Evolutionary conservation across 768 basidiomycete species (phyloP).

Genomic region (Exsudoporus frostii): DNA sequence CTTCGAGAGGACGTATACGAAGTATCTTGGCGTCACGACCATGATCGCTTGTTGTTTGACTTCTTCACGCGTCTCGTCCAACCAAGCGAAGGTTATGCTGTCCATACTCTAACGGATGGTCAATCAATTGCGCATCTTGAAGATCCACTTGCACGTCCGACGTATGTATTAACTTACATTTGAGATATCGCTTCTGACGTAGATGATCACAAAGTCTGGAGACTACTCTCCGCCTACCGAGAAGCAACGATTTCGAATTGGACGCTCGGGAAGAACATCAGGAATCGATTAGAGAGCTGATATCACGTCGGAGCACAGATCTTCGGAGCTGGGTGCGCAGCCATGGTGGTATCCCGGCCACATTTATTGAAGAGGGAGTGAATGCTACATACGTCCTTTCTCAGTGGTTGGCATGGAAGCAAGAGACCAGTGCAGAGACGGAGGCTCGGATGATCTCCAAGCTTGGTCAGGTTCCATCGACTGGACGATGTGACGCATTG

Average conservation of each 20-base stretch:
- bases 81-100: background rate
- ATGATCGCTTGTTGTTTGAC: conserved; percentile 9
- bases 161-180: background rate
- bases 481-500: conserved; percentile 4
- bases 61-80: conserved; percentile 5
- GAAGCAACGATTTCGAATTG: background rate
- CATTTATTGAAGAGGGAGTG: background rate
- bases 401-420: background rate
- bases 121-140: background rate
- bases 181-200: background rate
- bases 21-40: conserved; percentile 5
- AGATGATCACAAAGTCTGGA: background rate
- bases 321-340: background rate
- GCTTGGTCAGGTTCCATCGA: background rate
- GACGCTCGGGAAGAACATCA: background rate
- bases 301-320: background rate
- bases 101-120: no score
- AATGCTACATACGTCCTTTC: background rate
- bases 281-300: rapidly evolving
- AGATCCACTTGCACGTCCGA: conserved; percentile 2
- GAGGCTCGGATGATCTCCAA: background rate
- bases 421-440: background rate
- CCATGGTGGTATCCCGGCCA: background rate
- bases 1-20: background rate
- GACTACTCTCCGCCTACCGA: background rate